These are phyloP conservation scores for Quercus robur DNA, from an alignment of 306 rosid genomes.

Conservation along the genomic window DNA sequence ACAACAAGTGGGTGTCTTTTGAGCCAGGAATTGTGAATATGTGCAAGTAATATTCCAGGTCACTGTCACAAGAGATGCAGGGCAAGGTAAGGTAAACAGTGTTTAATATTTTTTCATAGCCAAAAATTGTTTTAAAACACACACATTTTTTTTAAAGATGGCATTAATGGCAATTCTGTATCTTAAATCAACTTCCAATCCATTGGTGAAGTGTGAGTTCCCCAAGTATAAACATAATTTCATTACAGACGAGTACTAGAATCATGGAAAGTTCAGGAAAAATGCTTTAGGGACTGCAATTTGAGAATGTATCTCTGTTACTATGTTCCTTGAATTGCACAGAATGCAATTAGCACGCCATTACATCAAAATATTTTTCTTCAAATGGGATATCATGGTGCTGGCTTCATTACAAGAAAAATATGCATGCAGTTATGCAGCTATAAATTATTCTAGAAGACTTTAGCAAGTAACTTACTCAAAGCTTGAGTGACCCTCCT, in stretches of 20 bases:
- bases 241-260: background rate
- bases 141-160: background rate
- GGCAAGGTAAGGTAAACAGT: constrained; percentile 12
- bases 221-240: background rate
- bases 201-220: background rate
- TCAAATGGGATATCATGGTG: background rate
- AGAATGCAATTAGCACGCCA: background rate
- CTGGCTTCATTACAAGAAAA: background rate
- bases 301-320: background rate
- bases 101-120: background rate
- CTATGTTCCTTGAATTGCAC: background rate
- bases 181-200: background rate
- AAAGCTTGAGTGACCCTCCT: constrained; percentile 86
- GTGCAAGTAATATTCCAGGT: constrained; percentile 98
- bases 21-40: constrained; percentile 93
- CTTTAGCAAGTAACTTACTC: constrained; percentile 56
- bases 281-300: background rate
- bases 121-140: background rate
- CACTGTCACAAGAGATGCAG: constrained; percentile 58
- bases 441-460: background rate
- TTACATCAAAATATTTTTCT: background rate
- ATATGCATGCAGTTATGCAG: background rate
- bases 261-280: background rate
- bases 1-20: constrained; percentile 96
- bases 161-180: background rate